Percentiles rank a stretch among this genome's conserved stretches.
Evolutionary conservation across 2,329 filamentous ascomycete genomes (phyloP).

Genomic region (Calonectria hawksworthii): DNA sequence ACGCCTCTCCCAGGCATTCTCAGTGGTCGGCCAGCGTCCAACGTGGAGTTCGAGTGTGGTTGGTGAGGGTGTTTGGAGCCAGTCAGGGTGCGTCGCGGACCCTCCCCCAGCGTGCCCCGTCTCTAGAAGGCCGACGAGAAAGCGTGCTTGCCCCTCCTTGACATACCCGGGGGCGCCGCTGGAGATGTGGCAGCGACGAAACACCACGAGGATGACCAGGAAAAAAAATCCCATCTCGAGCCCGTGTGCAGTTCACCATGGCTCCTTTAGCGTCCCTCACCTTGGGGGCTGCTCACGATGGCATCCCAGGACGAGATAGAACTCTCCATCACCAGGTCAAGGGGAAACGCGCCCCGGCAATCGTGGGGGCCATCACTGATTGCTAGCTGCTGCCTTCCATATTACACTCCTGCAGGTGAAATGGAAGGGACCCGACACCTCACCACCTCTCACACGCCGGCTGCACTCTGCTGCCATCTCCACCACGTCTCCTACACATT

Average conservation of each 20-base stretch:
- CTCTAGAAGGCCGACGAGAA: constrained; percentile 9
- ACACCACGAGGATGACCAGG: not conserved
- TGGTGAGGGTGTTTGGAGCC: constrained; percentile 11
- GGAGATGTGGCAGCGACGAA: constrained; percentile 12
- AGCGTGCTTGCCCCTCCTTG: constrained; percentile 20
- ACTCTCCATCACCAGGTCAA: not conserved
- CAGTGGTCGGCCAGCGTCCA: constrained; percentile 14
- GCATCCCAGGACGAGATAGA: not conserved
- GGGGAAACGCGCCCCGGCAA: constrained; percentile 2
- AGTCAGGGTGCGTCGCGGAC: constrained; percentile 24
- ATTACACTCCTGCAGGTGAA: constrained; percentile 27
- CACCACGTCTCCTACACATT: constrained; percentile 37
- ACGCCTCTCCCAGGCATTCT: constrained; percentile 25
- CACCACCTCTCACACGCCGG: constrained; percentile 10
- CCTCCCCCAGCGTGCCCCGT: constrained; percentile 32
- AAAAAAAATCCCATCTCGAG: not conserved
- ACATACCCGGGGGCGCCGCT: constrained; percentile 13
- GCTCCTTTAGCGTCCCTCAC: not conserved
- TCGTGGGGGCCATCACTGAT: constrained; percentile 18
- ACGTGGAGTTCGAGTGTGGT: constrained; percentile 22
- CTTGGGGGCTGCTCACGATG: not conserved
- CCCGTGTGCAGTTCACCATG: not conserved
- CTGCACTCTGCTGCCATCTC: constrained; percentile 21
- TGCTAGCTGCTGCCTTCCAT: constrained; percentile 20
- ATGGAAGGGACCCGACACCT: constrained; percentile 25